A percentile compares a stretch with the other conserved stretches of the same genome.
Evolutionary conservation across 2,329 filamentous ascomycete species (phyloP).

Genomic region (Talaromyces sp.): DNA sequence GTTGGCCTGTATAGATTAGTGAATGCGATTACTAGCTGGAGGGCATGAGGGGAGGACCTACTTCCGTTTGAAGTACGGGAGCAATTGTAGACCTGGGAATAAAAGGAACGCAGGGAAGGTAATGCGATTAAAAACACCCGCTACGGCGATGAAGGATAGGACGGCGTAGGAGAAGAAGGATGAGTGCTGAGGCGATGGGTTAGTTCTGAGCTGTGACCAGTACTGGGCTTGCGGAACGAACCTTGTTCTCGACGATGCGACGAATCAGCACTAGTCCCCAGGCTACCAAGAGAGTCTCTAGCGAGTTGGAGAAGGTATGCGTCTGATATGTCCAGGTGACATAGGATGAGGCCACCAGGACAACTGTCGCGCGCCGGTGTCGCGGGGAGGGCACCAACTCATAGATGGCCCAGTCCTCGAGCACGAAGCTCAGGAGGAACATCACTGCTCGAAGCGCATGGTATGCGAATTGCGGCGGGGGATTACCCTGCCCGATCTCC

Average conservation of each 20-base stretch:
- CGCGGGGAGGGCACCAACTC: constrained; percentile 80
- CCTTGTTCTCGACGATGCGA: constrained; percentile 78
- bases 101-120: constrained; percentile 93
- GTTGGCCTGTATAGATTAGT: constrained; percentile 52
- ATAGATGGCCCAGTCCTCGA: constrained; percentile 96
- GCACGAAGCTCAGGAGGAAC: constrained; percentile 92
- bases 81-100: constrained; percentile 77
- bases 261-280: constrained; percentile 93
- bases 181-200: constrained; percentile 64
- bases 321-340: constrained; percentile 99
- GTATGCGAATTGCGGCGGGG: constrained; percentile 81
- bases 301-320: constrained; percentile 96
- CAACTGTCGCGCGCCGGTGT: constrained; percentile 70
- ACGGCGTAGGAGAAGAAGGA: constrained; percentile 75
- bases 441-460: constrained; percentile 86
- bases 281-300: constrained; percentile 88
- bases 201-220: background rate
- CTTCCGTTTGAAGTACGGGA: constrained; percentile 84
- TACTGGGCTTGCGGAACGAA: constrained; percentile 39
- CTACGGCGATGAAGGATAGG: constrained; percentile 78
- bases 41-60: constrained; percentile 56
- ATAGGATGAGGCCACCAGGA: constrained; percentile 92
- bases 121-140: constrained; percentile 93
- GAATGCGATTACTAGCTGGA: too few relatives aligned
- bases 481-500: constrained; percentile 74